Percentiles rank a stretch among this genome's conserved stretches.
Evolutionary conservation across 106 monocot species (phyloP).

Genomic region (Gastrodia elata): DNA sequence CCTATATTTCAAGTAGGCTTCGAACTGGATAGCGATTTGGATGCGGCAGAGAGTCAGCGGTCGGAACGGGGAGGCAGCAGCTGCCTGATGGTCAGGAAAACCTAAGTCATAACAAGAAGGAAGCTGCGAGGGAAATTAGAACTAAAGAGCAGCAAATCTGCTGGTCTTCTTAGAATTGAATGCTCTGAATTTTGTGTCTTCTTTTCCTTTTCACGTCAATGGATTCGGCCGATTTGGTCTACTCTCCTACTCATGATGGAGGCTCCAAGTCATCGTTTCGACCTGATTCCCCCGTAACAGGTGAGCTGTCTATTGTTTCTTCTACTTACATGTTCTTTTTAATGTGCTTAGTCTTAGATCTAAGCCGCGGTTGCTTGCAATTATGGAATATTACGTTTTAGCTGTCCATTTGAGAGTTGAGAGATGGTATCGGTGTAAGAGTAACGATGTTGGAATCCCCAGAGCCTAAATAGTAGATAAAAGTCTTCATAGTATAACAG

Average conservation of each 20-base stretch:
- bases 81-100: background rate
- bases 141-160: background rate
- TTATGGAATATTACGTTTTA: background rate
- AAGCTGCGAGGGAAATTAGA: background rate
- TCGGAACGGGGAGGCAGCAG: background rate
- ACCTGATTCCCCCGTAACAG: background rate
- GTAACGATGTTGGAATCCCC: background rate
- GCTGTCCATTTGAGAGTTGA: conserved; percentile 2
- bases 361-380: background rate
- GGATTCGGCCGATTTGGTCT: conserved; percentile 2
- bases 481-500: background rate
- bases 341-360: background rate
- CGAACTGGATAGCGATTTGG: background rate
- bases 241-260: background rate
- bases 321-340: background rate
- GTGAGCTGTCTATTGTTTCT: background rate
- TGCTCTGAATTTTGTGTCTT: background rate
- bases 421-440: background rate
- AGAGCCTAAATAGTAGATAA: background rate
- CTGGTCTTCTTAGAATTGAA: background rate
- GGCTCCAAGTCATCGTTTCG: background rate
- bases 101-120: background rate
- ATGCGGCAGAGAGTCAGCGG: background rate
- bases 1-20: background rate
- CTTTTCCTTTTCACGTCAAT: background rate